A percentile compares a stretch with the other conserved stretches of the same genome.
Conservation (phyloP, 495 filamentous ascomycete genomes). For the Daldinia loculata region DNA sequence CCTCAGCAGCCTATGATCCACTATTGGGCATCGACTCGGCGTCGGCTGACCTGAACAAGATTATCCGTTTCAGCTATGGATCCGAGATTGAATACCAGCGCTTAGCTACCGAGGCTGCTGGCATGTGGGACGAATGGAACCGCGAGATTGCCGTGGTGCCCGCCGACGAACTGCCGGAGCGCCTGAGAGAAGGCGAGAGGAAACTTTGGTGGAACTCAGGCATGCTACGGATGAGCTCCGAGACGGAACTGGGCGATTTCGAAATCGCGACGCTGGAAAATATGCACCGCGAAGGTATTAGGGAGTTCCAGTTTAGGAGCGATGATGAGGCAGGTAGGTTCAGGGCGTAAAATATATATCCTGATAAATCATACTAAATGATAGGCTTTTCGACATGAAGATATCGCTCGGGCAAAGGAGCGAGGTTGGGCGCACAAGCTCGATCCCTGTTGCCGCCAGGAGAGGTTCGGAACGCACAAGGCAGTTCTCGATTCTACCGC, state of each 20-base stretch:
- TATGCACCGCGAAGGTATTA: conserved; percentile 47
- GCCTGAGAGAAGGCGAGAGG: conserved; percentile 42
- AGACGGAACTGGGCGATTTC: conserved; percentile 41
- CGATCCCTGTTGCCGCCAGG: conserved; percentile 38
- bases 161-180: conserved; percentile 43
- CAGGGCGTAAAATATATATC: background rate
- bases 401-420: conserved; percentile 40
- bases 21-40: conserved; percentile 34
- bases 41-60: conserved; percentile 55
- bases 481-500: conserved; percentile 53
- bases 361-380: background rate
- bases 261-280: conserved; percentile 48
- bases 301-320: conserved; percentile 46
- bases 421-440: conserved; percentile 46
- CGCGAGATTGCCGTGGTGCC: conserved; percentile 37
- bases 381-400: conserved; percentile 6
- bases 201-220: conserved; percentile 49
- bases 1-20: conserved; percentile 27
- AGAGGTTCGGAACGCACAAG: conserved; percentile 41
- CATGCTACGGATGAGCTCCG: conserved; percentile 46
- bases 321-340: conserved; percentile 42
- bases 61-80: conserved; percentile 56
- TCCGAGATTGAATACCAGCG: conserved; percentile 52
- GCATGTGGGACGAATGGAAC: conserved; percentile 56
- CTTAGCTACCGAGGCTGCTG: conserved; percentile 52